Conservation (phyloP, 768 basidiomycete genomes). For the Lentinula raphanica region DNA sequence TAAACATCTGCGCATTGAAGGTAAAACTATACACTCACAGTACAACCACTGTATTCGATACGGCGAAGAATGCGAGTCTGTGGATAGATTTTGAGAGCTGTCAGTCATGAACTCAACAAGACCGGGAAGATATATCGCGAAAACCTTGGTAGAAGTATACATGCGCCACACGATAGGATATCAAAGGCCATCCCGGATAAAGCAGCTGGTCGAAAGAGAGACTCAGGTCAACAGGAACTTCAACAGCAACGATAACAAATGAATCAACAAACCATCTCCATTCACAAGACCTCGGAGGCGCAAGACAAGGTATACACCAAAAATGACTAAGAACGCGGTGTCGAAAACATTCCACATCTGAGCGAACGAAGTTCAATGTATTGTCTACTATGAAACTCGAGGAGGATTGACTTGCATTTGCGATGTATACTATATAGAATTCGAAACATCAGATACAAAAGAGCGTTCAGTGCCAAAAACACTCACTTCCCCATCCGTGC, state of each 20-base stretch:
- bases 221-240: no score
- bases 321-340: conserved; percentile 66
- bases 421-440: conserved; percentile 83
- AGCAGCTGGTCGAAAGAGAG: conserved; percentile 20
- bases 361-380: conserved; percentile 4
- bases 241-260: neutral
- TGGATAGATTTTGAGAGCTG: no score
- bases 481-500: conserved; percentile 83
- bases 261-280: conserved; percentile 40
- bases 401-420: conserved; percentile 51
- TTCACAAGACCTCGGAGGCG: conserved; percentile 57
- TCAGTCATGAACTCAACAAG: no score
- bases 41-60: conserved; percentile 74
- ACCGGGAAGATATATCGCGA: no score
- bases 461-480: neutral
- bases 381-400: neutral
- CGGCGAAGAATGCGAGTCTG: conserved; percentile 74
- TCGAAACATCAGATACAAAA: no score
- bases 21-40: no score
- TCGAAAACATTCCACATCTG: conserved; percentile 93
- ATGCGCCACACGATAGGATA: conserved; percentile 77
- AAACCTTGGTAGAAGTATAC: conserved; percentile 75
- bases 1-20: neutral
- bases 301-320: conserved; percentile 60
- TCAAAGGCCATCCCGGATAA: conserved; percentile 73